Conservation (phyloP, 23 red algal species). For the Pyropia yezoensis region DNA sequence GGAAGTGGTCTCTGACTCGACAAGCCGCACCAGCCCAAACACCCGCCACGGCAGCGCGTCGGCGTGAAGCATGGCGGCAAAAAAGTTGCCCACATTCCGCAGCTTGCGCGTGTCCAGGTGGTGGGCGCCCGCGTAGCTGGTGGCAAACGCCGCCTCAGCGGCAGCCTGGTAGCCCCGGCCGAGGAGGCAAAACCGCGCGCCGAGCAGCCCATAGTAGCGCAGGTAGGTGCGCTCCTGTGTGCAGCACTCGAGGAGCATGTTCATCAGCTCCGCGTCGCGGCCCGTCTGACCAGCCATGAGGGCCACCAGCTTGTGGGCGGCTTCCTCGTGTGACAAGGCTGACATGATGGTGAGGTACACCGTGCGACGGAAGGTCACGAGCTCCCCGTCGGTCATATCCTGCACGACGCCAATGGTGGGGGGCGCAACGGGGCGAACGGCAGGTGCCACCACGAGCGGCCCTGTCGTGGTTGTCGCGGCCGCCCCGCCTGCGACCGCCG, state of each 20-base stretch:
- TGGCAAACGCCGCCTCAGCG: slow-evolving; percentile 70
- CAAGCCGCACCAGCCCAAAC: slow-evolving; percentile 55
- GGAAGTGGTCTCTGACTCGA: slow-evolving; percentile 70
- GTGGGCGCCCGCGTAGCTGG: slow-evolving; percentile 71
- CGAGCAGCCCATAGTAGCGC: slow-evolving; percentile 54
- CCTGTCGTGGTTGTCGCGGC: neutral
- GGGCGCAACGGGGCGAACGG: too few relatives aligned
- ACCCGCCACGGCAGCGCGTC: slow-evolving; percentile 71
- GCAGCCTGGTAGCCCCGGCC: slow-evolving; percentile 24
- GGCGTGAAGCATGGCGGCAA: slow-evolving; percentile 46
- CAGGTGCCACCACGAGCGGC: neutral
- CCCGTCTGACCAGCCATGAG: slow-evolving; percentile 53
- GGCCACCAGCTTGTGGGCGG: slow-evolving; percentile 63
- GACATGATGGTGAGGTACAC: slow-evolving; percentile 79
- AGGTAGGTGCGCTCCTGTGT: slow-evolving; percentile 70
- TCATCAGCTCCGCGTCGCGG: slow-evolving; percentile 46
- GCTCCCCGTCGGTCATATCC: slow-evolving; percentile 63
- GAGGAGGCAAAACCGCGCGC: slow-evolving; percentile 50
- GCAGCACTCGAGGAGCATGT: slow-evolving; percentile 83
- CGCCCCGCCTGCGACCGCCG: neutral
- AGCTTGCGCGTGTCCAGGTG: slow-evolving; percentile 57
- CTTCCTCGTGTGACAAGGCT: slow-evolving; percentile 64
- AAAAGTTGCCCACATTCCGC: slow-evolving; percentile 65
- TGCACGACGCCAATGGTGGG: slow-evolving; percentile 5
- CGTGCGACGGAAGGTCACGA: slow-evolving; percentile 72